Evolutionary conservation across 2,329 filamentous ascomycete genomes (phyloP).

Genomic region (Daldinia eschscholtzii): DNA sequence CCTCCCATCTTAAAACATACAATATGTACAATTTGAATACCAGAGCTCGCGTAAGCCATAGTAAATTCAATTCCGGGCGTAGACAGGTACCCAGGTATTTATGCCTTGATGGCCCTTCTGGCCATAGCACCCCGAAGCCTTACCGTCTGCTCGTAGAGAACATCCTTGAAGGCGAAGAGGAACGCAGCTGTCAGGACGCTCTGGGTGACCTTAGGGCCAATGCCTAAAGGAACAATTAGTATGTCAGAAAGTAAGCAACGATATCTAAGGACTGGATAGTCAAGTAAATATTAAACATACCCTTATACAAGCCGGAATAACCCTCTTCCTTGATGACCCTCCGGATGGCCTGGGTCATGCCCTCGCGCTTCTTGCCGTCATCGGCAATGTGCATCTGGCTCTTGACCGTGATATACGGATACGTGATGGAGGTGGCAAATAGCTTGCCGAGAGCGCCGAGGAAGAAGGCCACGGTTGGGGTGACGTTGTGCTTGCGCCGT

Average conservation of each 20-base stretch:
- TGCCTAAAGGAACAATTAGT: slow-evolving; percentile 68
- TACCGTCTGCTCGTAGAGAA: slow-evolving; percentile 86
- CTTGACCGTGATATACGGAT: slow-evolving; percentile 99
- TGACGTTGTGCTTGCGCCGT: slow-evolving; percentile 72
- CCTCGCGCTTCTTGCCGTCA: slow-evolving; percentile 80
- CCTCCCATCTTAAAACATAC: slow-evolving; percentile 14
- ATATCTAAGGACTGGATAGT: slow-evolving; percentile 10
- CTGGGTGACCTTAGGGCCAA: slow-evolving; percentile 95
- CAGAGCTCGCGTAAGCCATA: background rate
- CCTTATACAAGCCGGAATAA: slow-evolving; percentile 92
- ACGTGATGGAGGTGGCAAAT: slow-evolving; percentile 92
- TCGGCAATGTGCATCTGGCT: slow-evolving; percentile 94
- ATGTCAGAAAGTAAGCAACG: slow-evolving; percentile 33
- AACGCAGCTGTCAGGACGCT: slow-evolving; percentile 96
- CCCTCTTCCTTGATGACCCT: slow-evolving; percentile 89
- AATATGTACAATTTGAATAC: slow-evolving; percentile 24
- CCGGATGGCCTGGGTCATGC: slow-evolving; percentile 81
- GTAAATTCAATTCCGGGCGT: slow-evolving; percentile 1
- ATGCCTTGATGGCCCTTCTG: slow-evolving; percentile 55
- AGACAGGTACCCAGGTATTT: slow-evolving; percentile 6
- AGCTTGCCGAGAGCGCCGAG: slow-evolving; percentile 94
- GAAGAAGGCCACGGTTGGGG: slow-evolving; percentile 88
- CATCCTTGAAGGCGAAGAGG: slow-evolving; percentile 98
- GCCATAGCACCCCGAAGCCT: slow-evolving; percentile 66
- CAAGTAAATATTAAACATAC: slow-evolving; percentile 63